A percentile compares a stretch with the other conserved stretches of the same genome.
These are phyloP conservation scores for Oleoguttula mirabilis DNA, from an alignment of 495 filamentous ascomycete species.

Conservation along the genomic window DNA sequence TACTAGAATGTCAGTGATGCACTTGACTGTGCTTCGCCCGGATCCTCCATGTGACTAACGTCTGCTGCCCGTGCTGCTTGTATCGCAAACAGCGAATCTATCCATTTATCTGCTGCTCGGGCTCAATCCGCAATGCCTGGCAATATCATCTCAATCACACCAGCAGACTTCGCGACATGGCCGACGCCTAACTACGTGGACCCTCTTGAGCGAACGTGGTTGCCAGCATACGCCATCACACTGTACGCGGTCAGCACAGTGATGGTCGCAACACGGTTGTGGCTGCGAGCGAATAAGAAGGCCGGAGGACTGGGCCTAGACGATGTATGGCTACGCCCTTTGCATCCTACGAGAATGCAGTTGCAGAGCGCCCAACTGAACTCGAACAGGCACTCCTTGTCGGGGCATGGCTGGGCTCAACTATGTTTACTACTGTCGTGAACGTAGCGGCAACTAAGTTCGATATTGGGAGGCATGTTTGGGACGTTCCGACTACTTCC, in stretches of 20 bases:
- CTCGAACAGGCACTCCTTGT: constrained; percentile 1
- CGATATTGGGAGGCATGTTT: constrained; percentile 24
- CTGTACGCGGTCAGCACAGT: constrained; percentile 13
- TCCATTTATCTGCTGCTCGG: too few species aligned
- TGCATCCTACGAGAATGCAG: background rate
- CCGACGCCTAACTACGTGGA: constrained; percentile 13
- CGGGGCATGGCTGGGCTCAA: background rate
- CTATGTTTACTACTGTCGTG: constrained; percentile 5
- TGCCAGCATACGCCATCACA: constrained; percentile 9
- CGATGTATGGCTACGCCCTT: constrained; percentile 5
- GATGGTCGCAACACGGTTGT: constrained; percentile 10
- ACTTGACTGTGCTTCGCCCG: too few species aligned
- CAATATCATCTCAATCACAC: constrained; percentile 5
- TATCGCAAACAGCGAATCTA: too few species aligned
- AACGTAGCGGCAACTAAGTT: constrained; percentile 1
- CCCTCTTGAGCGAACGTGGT: constrained; percentile 9
- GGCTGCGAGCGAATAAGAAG: constrained; percentile 13
- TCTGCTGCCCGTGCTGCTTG: too few species aligned
- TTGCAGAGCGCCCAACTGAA: too few species aligned
- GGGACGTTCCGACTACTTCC: constrained; percentile 18
- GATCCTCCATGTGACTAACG: too few species aligned
- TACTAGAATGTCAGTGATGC: too few species aligned
- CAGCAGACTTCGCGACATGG: constrained; percentile 2
- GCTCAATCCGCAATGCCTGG: constrained; percentile 7
- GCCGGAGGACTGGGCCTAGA: constrained; percentile 17